Percentiles rank a stretch among this genome's conserved stretches.
Conservation (phyloP, 805 yeast species). For the Pichia sporocuriosa region DNA sequence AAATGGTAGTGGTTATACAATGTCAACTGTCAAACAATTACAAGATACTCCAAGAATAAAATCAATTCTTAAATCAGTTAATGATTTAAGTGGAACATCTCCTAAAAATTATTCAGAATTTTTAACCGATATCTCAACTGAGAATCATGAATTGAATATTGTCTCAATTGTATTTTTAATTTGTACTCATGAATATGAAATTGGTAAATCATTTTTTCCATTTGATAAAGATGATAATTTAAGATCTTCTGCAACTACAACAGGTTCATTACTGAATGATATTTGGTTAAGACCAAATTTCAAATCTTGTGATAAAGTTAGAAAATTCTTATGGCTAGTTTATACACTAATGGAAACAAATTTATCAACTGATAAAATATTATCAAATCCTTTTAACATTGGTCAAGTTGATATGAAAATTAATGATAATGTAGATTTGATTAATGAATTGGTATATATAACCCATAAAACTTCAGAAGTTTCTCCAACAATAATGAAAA, state of each 20-base stretch:
- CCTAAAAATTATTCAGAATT: constrained; percentile 42
- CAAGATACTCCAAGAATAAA: constrained; percentile 95
- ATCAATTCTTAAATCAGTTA: constrained; percentile 80
- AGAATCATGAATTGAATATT: constrained; percentile 40
- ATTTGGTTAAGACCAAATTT: constrained; percentile 58
- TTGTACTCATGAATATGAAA: constrained; percentile 47
- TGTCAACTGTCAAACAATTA: constrained; percentile 59
- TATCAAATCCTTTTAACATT: constrained; percentile 28
- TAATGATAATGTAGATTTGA: not conserved
- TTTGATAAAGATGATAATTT: constrained; percentile 9
- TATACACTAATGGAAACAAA: constrained; percentile 76
- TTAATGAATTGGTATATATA: constrained; percentile 10
- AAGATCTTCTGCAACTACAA: constrained; percentile 5
- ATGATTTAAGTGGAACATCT: constrained; percentile 58
- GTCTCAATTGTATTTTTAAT: constrained; percentile 70
- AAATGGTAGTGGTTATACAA: constrained; percentile 28
- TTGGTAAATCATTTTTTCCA: constrained; percentile 26
- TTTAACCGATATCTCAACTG: constrained; percentile 16
- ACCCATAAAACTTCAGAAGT: constrained; percentile 19
- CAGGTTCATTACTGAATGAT: constrained; percentile 56
- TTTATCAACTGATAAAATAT: constrained; percentile 40
- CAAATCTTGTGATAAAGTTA: constrained; percentile 60
- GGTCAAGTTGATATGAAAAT: not conserved
- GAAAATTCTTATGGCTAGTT: constrained; percentile 74
- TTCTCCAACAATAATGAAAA: constrained; percentile 21